Evolutionary conservation across 148 eudicot species (phyloP).

Genomic region (Fagopyrum homotropicum): DNA sequence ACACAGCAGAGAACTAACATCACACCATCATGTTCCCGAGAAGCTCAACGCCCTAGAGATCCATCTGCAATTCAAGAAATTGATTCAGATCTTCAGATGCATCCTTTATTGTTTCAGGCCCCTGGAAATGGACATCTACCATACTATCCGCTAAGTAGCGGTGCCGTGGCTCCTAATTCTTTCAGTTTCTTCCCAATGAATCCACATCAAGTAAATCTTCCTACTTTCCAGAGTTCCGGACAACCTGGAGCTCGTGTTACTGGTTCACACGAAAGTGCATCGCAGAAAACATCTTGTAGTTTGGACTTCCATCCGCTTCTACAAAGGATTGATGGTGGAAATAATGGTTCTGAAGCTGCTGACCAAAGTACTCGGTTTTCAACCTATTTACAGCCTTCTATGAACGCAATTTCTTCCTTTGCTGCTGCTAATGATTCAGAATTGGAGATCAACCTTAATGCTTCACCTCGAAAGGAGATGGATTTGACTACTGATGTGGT

Average conservation of each 20-base stretch:
- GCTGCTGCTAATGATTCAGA: constrained; percentile 48
- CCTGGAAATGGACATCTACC: constrained; percentile 52
- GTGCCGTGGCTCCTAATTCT: constrained; percentile 44
- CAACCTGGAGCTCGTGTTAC: constrained; percentile 18
- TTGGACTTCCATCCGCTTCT: constrained; percentile 85
- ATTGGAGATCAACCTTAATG: constrained; percentile 69
- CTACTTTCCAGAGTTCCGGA: constrained; percentile 32
- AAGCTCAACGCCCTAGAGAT: constrained; percentile 19
- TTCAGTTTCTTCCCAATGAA: constrained; percentile 58
- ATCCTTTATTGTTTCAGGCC: constrained; percentile 71
- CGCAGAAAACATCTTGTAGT: constrained; percentile 27
- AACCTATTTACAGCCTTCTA: constrained; percentile 33
- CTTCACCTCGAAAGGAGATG: constrained; percentile 38
- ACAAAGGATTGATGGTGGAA: constrained; percentile 44
- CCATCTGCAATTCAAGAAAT: constrained; percentile 29
- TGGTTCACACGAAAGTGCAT: constrained; percentile 24
- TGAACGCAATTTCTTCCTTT: constrained; percentile 24
- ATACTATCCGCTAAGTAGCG: constrained; percentile 39
- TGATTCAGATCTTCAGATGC: constrained; percentile 69
- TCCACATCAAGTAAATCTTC: constrained; percentile 49
- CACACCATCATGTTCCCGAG: constrained; percentile 23
- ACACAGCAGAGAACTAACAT: constrained; percentile 17
- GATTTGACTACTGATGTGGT: constrained; percentile 20
- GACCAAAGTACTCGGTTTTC: constrained; percentile 26
- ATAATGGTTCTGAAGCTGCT: constrained; percentile 19